phyloP scores from a whole-genome alignment of 2,329 filamentous ascomycete species.

The Pseudogymnoascus sp. region DNA sequence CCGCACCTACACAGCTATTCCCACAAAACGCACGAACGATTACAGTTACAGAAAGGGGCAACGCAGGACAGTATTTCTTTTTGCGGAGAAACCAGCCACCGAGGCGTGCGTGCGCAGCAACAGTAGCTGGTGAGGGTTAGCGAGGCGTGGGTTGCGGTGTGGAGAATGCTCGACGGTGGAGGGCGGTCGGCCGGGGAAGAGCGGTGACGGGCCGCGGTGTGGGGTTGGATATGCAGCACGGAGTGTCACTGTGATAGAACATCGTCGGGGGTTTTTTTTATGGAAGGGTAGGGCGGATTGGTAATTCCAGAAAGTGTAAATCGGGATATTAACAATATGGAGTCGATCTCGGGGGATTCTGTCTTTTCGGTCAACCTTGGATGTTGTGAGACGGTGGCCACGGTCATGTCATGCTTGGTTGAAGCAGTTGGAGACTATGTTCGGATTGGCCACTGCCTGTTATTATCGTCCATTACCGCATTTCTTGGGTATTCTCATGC shows the following conservation, averaged over 20 bases:
- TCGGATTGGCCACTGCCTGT: neutral
- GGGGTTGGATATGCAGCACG: neutral
- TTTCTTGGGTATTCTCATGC: neutral
- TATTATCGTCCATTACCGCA: conserved; percentile 5
- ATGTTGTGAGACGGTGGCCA: neutral
- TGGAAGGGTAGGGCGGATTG: neutral
- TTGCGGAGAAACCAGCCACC: neutral
- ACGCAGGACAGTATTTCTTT: neutral
- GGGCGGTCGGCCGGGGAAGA: conserved; percentile 5
- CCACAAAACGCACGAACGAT: neutral
- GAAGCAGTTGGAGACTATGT: neutral
- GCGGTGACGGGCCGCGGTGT: conserved; percentile 6
- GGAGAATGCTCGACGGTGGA: conserved; percentile 2
- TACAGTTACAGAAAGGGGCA: neutral
- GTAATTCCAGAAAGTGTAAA: neutral
- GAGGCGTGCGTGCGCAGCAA: neutral
- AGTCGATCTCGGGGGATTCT: neutral
- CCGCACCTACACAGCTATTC: no score
- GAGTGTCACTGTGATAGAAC: neutral
- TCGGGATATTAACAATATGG: neutral
- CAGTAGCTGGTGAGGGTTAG: neutral
- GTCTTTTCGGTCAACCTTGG: neutral
- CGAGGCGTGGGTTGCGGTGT: neutral
- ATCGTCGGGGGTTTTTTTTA: neutral
- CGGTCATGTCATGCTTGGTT: neutral